These are phyloP conservation scores for Geum urbanum DNA, from an alignment of 306 rosid species.

Conservation along the genomic window DNA sequence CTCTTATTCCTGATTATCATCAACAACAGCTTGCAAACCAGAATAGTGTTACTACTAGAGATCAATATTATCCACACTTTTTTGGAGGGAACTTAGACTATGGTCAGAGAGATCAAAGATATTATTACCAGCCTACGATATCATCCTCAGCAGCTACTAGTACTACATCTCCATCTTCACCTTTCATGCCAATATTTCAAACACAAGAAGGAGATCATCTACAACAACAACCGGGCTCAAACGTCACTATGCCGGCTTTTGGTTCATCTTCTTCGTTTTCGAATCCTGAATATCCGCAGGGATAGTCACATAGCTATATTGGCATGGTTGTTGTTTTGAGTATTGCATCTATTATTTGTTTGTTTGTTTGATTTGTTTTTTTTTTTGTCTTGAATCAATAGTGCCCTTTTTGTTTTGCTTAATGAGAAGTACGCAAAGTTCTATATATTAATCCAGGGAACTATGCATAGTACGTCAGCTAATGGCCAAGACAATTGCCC, in stretches of 20 bases:
- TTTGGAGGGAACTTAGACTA: not conserved
- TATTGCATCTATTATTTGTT: not conserved
- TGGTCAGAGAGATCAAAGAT: slow-evolving; percentile 24
- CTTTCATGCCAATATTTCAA: slow-evolving; percentile 21
- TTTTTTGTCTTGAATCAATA: not conserved
- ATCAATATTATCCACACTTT: slow-evolving; percentile 9
- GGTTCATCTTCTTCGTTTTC: slow-evolving; percentile 39
- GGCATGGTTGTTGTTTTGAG: not conserved
- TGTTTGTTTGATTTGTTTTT: not conserved
- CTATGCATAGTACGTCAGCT: not conserved
- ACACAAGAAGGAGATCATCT: slow-evolving; percentile 26
- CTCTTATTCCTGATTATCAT: not conserved
- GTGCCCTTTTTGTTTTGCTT: not conserved
- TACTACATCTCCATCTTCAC: slow-evolving; percentile 23
- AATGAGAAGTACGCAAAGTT: not conserved
- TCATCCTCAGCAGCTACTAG: slow-evolving; percentile 1
- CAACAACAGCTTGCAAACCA: not conserved
- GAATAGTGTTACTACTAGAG: not conserved
- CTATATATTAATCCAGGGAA: not conserved
- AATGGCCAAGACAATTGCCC: not conserved
- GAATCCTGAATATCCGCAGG: slow-evolving; percentile 17
- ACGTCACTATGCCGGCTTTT: slow-evolving; percentile 28
- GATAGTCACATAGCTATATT: not conserved
- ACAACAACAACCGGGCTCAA: slow-evolving; percentile 5
- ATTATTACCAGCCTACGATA: slow-evolving; percentile 17